Base-by-base conservation (phyloP, 345 rosid genomes). In the Rhodamnia rubescens region DNA sequence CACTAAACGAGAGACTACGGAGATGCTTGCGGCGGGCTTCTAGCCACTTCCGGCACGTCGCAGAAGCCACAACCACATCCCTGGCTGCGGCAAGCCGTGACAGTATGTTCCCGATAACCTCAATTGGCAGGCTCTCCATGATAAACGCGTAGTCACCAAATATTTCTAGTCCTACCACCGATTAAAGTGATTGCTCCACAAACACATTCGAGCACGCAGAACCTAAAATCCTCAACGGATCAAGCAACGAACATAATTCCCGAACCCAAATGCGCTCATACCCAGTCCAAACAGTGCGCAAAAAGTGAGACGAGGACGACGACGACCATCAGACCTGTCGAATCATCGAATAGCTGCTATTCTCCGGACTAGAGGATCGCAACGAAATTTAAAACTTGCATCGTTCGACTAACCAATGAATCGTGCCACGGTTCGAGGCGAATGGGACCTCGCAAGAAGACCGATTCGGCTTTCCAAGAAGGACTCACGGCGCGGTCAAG, bases 71-170 rank as follows among this genome's bases (percentile, higher is more conserved):
- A 58, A 95, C 93, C 84, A 92, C 94, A 84, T 95, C 98, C 2
- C 96, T 90, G 10, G 98, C 98, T 57, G 94, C 94, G 27, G 89
- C 91, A 53, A 95, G 93, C 40, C 87, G 90, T 42, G 96, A 96
- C 82, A 96, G 86, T 83, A 96, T 94, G 87, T 93, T 93, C 50
- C 98, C 98, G 88, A 95, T 89, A 32, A 96, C 96, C 89, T 95
- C 96, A 27, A 93, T 92, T 15, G 98, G 96, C 87, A 96, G 93
- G 84, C 92, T 86, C 85, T 94, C 98, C 98, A 94, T 95, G 32
- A 44, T 69, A 82, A 53, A 36, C 24, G 55, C 57, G 53, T 9
- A 57, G 27, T 57, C 58, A 83, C 51, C 58, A 26, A 32, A 15
- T 54, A 55, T 50, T 84, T 54, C 75, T 83, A 84, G 61, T 22